A percentile compares a stretch with the other conserved stretches of the same genome.
Evolutionary conservation across 106 monocot species (phyloP).

Genomic region (Vanilla planifolia): DNA sequence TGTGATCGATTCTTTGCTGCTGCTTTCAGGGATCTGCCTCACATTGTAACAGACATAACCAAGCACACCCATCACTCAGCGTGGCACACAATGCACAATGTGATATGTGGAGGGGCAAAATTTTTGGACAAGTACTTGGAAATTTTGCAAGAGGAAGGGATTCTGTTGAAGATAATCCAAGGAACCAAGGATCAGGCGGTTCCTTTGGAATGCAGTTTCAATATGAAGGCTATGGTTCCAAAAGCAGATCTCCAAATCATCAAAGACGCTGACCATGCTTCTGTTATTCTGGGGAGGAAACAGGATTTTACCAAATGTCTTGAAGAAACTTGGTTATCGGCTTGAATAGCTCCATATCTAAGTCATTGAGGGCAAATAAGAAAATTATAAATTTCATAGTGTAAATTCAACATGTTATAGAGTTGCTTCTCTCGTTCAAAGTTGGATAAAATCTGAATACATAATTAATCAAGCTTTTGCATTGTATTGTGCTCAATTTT

Average conservation of each 20-base stretch:
- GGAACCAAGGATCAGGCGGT: constrained; percentile 60
- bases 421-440: too few relatives aligned
- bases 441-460: too few relatives aligned
- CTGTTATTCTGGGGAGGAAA: constrained; percentile 51
- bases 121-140: constrained; percentile 39
- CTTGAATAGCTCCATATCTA: too few relatives aligned
- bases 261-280: constrained; percentile 31
- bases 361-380: too few relatives aligned
- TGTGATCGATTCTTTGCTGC: neutral
- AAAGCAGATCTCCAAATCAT: constrained; percentile 34
- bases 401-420: too few relatives aligned
- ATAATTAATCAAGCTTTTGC: too few relatives aligned
- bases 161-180: constrained; percentile 38
- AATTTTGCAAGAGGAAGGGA: constrained; percentile 24
- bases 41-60: constrained; percentile 36
- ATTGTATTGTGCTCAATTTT: too few relatives aligned
- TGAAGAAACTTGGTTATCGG: constrained; percentile 44
- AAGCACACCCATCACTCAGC: constrained; percentile 86
- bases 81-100: constrained; percentile 93
- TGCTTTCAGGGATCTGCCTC: constrained; percentile 39
- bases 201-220: constrained; percentile 46
- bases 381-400: too few relatives aligned
- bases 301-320: constrained; percentile 37
- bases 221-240: constrained; percentile 38
- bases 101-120: constrained; percentile 71